Evolutionary conservation across 352 stramenopile genomes (phyloP), one percentile per base, ranked within the genome.

Genomic region (Thraustochytrium aureum): DNA sequence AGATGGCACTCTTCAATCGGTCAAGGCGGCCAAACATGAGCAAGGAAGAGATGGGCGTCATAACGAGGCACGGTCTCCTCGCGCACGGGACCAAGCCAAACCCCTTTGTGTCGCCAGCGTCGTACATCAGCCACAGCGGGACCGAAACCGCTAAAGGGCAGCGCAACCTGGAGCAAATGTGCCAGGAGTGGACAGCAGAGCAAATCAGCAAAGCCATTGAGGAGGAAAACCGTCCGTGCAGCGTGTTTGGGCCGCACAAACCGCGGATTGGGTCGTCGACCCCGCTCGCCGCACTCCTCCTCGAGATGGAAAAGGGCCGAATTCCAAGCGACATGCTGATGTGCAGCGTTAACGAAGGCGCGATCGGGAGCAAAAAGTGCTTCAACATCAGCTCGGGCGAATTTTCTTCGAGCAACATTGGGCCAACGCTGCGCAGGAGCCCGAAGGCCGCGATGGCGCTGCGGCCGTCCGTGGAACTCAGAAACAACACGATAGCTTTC

Each of bases 1-100:
- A 56, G 26, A 79, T 79, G 69, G 30, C 69, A 33, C 52, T 79
- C 56, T 79, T 79, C 41, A 47, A 72, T 41, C 66, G 69, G 20
- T 45, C 69, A 0, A 64, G 37, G 69, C 47, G 69, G 47, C 69
- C 69, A 7, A 50, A 67, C 43, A 39, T 22, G 20, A 67, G 47
- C 12, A 47, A 62, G 14, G 69, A 79, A 43, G 69, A 50, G 10
- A 64, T 65, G 10, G 69, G 69, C 26, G 22, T 79, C 14, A 79
- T 79, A 45, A 79, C 69, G 26, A 45, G 52, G 1, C 69, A 45
- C 26, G 69, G 69, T 20, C 59, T 79, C 26, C 54, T 79, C 14
- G 69, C 69, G 37, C 69, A 79, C 33, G 69, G 69, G 47, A 38
- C 50, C 20, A 64, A 79, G 43, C 54, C 69, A 6, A 79, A 79